Base-by-base conservation (phyloP, 352 stramenopile genomes). In the Phytophthora capsici region DNA sequence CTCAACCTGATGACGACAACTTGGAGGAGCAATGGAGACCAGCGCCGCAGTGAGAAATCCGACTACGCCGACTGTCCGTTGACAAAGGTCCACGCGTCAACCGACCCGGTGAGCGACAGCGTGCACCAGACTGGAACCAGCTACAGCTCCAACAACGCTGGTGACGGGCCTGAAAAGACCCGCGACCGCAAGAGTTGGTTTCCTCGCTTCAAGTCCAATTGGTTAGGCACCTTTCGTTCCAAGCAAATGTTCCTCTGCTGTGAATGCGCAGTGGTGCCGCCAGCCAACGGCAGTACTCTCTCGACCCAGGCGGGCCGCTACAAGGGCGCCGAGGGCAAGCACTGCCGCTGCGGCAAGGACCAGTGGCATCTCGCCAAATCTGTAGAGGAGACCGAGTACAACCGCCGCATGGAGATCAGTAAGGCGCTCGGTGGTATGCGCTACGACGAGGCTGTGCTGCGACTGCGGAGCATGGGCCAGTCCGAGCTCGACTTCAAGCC, bases 241-340 rank as follows among this genome's bases (percentile, higher is more conserved):
- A 93, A 91, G 78, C 80, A 92, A 69, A 93, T 93, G 84, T 95
- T 93, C 64, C 62, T 75, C 22, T 93, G 86, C 67, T 95, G 87
- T 46, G 87, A 95, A 69, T 95, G 87, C 59, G 86, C 82, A 7
- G 79, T 94, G 28, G 68, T 71, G 23, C 63, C 79, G 60, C 38
- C 66, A 3, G 60, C 57, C 47, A 69, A 37, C 32, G 49, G 40
- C 23, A 57, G 55, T 25, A 63, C 57, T 16, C 54, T 73, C 17
- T 67, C 60, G 23, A 77, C 38, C 25, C 65, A 75, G 25, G 73
- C 63, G 16, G 67, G 73, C 43, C 77, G 82, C 26, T 94, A 93
- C 77, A 93, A 93, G 49, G 84, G 83, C 16, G 77, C 87, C 3
- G 86, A 94, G 56, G 85, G 85, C 43, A 92, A 91, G 67, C 87